Evolutionary conservation across 352 stramenopile species (phyloP).

Genomic region (Pythium pectinolyticum): DNA sequence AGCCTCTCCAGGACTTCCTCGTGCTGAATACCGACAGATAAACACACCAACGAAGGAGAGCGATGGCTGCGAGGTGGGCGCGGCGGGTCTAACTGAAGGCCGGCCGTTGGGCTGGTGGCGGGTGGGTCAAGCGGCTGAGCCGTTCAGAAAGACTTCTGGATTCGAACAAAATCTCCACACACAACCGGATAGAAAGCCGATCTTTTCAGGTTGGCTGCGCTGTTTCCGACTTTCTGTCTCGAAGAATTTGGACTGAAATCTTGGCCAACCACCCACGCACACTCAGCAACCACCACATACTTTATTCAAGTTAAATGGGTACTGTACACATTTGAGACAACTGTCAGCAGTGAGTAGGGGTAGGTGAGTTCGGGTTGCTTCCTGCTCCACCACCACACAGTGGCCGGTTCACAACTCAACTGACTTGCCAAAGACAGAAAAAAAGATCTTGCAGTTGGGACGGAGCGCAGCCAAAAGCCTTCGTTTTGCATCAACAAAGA

Average conservation of each 20-base stretch:
- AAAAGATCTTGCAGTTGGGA: conserved; percentile 21
- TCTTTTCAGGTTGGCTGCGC: conserved; percentile 7
- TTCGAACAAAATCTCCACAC: conserved; percentile 28
- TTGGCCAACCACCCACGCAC: conserved; percentile 19
- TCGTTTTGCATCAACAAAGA: background rate
- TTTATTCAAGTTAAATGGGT: conserved; percentile 24
- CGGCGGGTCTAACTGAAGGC: conserved; percentile 16
- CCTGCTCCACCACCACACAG: conserved; percentile 3
- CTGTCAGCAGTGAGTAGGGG: conserved; percentile 11
- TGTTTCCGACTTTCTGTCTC: conserved; percentile 45
- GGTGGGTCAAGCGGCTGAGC: conserved; percentile 21
- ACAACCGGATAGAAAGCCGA: conserved; percentile 4
- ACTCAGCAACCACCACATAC: conserved; percentile 20
- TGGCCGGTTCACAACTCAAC: conserved; percentile 16
- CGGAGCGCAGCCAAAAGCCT: background rate
- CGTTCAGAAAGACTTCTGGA: conserved; percentile 32
- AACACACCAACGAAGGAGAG: conserved; percentile 11
- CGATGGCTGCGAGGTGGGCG: too few relatives aligned
- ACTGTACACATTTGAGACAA: conserved; percentile 21
- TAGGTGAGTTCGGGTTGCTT: conserved; percentile 27
- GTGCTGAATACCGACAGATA: conserved; percentile 27
- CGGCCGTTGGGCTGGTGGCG: conserved; percentile 19
- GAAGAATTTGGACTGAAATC: conserved; percentile 60
- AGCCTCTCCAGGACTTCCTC: background rate
- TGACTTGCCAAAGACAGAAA: conserved; percentile 12